Base-by-base conservation (phyloP, 139 green algal species). In the Tetradesmus obliquus region DNA sequence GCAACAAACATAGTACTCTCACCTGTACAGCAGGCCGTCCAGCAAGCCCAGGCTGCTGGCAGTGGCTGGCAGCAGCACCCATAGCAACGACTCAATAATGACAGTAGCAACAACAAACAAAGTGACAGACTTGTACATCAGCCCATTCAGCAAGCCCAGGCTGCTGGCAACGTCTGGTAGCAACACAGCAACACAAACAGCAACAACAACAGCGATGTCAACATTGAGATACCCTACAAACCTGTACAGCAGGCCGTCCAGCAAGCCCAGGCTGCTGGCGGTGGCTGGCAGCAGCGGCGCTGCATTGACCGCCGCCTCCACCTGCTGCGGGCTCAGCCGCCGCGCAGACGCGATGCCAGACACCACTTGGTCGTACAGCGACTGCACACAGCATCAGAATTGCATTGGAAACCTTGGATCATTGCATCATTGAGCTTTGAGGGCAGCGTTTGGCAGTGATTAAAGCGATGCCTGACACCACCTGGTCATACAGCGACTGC, bases 201-300 rank as follows among this genome's bases (percentile, higher is more conserved):
- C 83, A 79, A 2, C 51, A 12, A 32, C 54, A 72, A 19, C 83
- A 57, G 13, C 20, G n/a, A n/a, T n/a, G n/a, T n/a, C n/a, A n/a
- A n/a, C n/a, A n/a, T n/a, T n/a, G n/a, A n/a, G n/a, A n/a, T n/a
- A 82, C 74, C 22, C 74, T 45, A 32, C 13, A 51, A 9, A 88
- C 85, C 90, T 93, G 90, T 96, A 95, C 22, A 87, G 79, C 15
- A 88, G 55, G n/a, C 92, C 94, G 79, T 96, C 95, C 15, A 97
- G 80, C n/a, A 97, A 92, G 6, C 82, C 81, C 22, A n/a, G 54
- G 13, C 55, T 55, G 5, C 93, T 24, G 9, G 91, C 92, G 2
- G 66, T n/a, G 15, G 24, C 20, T 51, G 92, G 90, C 66, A 95
- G 82, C 15, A 95, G 91, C 32, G 94, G 91, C 57, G 84, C 91